A percentile compares a stretch with the other conserved stretches of the same genome.
Evolutionary conservation across 108 stramenopile species (phyloP).

Genomic region (Fragilariopsis cylindrus): DNA sequence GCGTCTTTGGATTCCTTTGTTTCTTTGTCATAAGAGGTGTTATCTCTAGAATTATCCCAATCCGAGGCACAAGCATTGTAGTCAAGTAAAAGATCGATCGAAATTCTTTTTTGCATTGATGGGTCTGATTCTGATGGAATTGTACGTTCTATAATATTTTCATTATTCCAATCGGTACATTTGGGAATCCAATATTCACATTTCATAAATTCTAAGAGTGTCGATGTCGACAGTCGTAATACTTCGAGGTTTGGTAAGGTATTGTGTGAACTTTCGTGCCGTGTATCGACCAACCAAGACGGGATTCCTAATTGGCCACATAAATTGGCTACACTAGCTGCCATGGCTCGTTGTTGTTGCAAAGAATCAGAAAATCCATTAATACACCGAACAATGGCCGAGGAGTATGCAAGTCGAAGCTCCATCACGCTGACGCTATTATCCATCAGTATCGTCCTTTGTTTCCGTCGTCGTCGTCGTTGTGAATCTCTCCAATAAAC

Average conservation of each 20-base stretch:
- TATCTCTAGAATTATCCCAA: not conserved
- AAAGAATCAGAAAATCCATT: conserved; percentile 81
- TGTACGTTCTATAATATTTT: not conserved
- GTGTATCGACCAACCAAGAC: conserved; percentile 77
- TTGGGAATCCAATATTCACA: conserved; percentile 63
- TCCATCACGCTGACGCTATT: conserved; percentile 22
- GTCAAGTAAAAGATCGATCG: conserved; percentile 23
- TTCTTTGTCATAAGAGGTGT: not conserved
- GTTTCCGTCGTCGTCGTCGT: not conserved
- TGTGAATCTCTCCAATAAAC: conserved; percentile 54
- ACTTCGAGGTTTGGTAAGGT: conserved; percentile 66
- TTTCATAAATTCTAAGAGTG: conserved; percentile 66
- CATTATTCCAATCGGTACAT: conserved; percentile 19
- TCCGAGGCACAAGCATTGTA: conserved; percentile 21
- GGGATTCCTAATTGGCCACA: conserved; percentile 78
- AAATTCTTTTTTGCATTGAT: not conserved
- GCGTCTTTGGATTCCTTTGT: not conserved
- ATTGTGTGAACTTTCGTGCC: conserved; percentile 85
- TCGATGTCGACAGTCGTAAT: conserved; percentile 61
- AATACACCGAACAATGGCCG: conserved; percentile 74
- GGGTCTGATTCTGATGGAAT: not conserved
- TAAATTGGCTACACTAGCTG: conserved; percentile 54
- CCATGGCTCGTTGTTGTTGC: conserved; percentile 56
- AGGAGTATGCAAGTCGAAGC: conserved; percentile 68
- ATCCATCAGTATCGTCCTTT: not conserved